phyloP scores from a whole-genome alignment of 169 alveolate genomes.

The Fabrea salina region DNA sequence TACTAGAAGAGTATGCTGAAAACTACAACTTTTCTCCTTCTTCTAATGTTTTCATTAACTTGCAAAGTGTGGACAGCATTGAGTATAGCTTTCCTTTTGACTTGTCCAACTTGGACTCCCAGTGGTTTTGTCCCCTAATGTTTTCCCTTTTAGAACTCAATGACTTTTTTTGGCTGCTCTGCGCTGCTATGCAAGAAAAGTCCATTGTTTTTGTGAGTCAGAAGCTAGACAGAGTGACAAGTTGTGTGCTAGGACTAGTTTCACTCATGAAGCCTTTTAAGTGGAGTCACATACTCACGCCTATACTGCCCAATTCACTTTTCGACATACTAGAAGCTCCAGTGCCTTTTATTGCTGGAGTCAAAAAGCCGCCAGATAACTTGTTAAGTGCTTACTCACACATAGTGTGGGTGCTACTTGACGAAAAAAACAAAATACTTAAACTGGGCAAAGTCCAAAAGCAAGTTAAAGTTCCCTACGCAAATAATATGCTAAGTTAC shows the following conservation, averaged over 20 bases:
- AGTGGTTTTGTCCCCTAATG: background rate
- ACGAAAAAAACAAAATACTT: background rate
- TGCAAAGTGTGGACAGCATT: background rate
- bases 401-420: constrained; percentile 12
- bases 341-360: constrained; percentile 25
- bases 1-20: background rate
- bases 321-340: constrained; percentile 25
- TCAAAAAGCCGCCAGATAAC: background rate
- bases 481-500: background rate
- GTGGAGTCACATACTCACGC: constrained; percentile 26
- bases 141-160: background rate
- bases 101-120: background rate
- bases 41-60: background rate
- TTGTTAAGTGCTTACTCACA: background rate
- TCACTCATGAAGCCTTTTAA: constrained; percentile 14
- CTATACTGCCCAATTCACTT: constrained; percentile 27
- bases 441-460: background rate
- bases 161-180: background rate
- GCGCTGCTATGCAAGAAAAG: constrained; percentile 5
- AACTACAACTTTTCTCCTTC: background rate
- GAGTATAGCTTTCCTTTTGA: constrained; percentile 17
- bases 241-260: constrained; percentile 15
- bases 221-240: background rate
- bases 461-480: background rate
- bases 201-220: constrained; percentile 19